phyloP scores from a whole-genome alignment of 2,329 filamentous ascomycete genomes.

The Botrytis elliptica region DNA sequence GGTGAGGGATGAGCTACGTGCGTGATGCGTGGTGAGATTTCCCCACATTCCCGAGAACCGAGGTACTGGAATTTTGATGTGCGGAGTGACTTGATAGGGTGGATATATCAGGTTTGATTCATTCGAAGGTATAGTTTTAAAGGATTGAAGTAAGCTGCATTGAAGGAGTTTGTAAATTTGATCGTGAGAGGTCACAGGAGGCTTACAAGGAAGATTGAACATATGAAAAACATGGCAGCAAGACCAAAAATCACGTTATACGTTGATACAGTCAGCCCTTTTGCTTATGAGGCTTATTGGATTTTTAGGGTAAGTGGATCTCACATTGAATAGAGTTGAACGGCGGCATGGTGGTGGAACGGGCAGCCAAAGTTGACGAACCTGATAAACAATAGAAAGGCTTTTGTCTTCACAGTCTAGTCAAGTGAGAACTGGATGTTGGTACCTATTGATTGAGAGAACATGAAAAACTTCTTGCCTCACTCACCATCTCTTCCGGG shows the following conservation, averaged over 20 bases:
- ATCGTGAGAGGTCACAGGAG: not conserved
- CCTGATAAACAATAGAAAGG: not conserved
- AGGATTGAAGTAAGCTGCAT: no score
- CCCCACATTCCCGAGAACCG: not conserved
- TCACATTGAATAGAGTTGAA: not conserved
- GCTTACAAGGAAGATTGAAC: not conserved
- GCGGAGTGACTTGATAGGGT: not conserved
- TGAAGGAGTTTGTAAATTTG: not conserved
- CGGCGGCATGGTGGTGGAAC: not conserved
- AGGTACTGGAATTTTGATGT: not conserved
- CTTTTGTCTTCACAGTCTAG: not conserved
- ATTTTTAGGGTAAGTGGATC: conserved; percentile 47
- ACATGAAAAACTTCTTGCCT: not conserved
- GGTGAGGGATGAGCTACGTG: not conserved
- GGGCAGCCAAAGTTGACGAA: not conserved
- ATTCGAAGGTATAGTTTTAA: not conserved
- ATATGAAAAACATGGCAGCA: not conserved
- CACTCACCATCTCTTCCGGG: not conserved
- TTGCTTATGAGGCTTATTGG: conserved; percentile 59
- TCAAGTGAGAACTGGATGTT: not conserved
- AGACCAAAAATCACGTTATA: not conserved
- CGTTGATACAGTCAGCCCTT: conserved; percentile 59
- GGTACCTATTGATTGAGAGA: not conserved
- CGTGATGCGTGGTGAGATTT: not conserved
- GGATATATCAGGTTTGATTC: not conserved